Evolutionary conservation across 768 basidiomycete species (phyloP).

Genomic region (Mycena pura): DNA sequence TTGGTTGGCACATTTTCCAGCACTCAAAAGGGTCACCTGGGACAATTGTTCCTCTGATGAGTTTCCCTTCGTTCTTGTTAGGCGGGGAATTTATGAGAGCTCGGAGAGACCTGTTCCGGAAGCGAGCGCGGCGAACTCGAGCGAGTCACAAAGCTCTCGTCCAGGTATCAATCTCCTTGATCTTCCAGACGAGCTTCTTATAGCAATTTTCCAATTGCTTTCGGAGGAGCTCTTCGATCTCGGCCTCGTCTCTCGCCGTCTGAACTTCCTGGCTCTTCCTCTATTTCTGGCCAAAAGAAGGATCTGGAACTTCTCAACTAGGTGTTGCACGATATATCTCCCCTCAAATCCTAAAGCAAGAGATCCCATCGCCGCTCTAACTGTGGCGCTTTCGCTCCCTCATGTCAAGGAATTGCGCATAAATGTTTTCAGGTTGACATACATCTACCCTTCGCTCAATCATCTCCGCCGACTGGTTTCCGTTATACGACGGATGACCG

Average conservation of each 20-base stretch:
- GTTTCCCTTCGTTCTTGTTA: neutral
- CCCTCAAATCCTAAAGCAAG: neutral
- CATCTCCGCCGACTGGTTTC: constrained; percentile 1
- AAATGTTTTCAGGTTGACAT: neutral
- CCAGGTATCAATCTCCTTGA: neutral
- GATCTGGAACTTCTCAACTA: neutral
- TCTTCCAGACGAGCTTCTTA: constrained; percentile 1
- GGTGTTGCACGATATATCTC: neutral
- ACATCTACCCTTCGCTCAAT: constrained; percentile 1
- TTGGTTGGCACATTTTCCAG: constrained; percentile 1
- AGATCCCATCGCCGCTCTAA: neutral
- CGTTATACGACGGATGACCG: neutral
- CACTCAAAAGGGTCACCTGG: neutral
- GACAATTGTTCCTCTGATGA: neutral
- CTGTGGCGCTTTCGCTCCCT: neutral
- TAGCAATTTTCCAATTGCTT: neutral
- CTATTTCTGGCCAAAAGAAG: neutral
- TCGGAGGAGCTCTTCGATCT: neutral
- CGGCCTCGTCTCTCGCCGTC: neutral
- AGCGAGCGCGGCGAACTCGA: too few relatives aligned
- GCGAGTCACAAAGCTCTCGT: neutral
- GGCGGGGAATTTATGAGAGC: too few relatives aligned
- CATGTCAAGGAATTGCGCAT: neutral
- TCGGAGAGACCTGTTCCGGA: too few relatives aligned
- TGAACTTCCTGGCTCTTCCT: neutral